Percentiles rank a stretch among this genome's conserved stretches.
These are phyloP conservation scores for Suillus subaureus DNA, from an alignment of 768 basidiomycete species.

Conservation along the genomic window DNA sequence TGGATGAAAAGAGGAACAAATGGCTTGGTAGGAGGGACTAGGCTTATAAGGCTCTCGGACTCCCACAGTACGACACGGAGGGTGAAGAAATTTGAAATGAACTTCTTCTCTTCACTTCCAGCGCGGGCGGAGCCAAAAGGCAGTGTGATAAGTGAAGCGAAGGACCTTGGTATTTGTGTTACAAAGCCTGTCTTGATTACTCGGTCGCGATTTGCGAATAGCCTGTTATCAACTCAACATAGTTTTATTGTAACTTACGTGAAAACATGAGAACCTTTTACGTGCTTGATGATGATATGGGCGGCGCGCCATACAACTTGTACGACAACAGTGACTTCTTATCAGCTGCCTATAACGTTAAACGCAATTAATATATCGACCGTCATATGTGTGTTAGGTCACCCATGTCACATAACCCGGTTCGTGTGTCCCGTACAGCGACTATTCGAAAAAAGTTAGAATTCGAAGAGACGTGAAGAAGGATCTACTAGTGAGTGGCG, in stretches of 20 bases:
- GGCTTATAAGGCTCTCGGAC: conserved; percentile 5
- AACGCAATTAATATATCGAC: not conserved
- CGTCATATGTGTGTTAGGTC: too few species aligned
- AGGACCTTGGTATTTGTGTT: not conserved
- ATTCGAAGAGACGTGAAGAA: too few species aligned
- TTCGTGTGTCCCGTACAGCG: too few species aligned
- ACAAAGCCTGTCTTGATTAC: not conserved
- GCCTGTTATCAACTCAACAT: not conserved
- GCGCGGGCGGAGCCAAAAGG: not conserved
- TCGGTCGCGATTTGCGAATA: conserved; percentile 1
- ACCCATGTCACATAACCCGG: too few species aligned
- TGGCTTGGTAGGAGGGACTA: not conserved
- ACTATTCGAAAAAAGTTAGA: too few species aligned
- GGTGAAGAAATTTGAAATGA: not conserved
- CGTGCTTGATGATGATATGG: not conserved
- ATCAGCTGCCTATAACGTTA: not conserved
- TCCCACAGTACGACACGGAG: conserved; percentile 3
- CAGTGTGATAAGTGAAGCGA: conserved; percentile 4
- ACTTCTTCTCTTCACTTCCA: not conserved
- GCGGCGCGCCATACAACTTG: not conserved
- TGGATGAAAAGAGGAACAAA: not conserved
- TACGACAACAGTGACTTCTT: not conserved
- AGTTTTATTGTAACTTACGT: not conserved
- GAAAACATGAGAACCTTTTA: not conserved
- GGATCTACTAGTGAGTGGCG: too few species aligned